Evolutionary conservation across 768 basidiomycete species (phyloP), one percentile per base, ranked within the genome.

Genomic region (Coprinopsis cinerea): DNA sequence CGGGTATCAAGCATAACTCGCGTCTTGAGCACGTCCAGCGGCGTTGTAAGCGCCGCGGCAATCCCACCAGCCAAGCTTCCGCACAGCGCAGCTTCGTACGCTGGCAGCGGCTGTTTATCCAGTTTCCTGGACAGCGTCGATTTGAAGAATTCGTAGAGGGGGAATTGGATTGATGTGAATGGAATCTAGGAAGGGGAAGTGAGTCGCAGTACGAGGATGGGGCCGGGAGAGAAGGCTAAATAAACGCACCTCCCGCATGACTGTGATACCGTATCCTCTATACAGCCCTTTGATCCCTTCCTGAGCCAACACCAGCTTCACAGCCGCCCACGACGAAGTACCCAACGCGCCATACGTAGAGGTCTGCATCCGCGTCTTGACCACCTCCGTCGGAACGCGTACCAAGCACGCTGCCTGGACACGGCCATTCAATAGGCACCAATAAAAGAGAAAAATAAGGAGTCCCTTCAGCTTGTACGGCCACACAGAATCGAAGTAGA

Each of bases 11-110:
- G 77, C 96, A 99, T 99, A 37, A 96, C 87, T 15, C 96, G 79
- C 1, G 96, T 99, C 65, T 99, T 99, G 27, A 96, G 76, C 1
- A 98, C 96, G 60, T 99, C 96, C 25, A 99, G 72, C 1, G 96
- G 96, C 0, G 96, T 98, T 1, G 96, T 98, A 28, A 86, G 56
- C 0, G 85, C 89, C 0, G 93, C 95, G 4, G 93, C 93, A 23
- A 89, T 69, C 0, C 88, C 95, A 6, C 96, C 96, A 0, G 96
- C 88, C 40, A 95, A 71, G 60, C 86, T 89, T 2, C 95, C 96
- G 58, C 95, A 98, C 2, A 85, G 54, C 0, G 93, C 94, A 44
- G 91, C 86, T 66, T 90, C 85, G 53, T 83, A 77, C 2, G 82
- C 80, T 54, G 78, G 79, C 6, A 89, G 66, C 37, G 75, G 72